Base-by-base conservation (phyloP, 495 filamentous ascomycete species). In the Penicillium arizonense region DNA sequence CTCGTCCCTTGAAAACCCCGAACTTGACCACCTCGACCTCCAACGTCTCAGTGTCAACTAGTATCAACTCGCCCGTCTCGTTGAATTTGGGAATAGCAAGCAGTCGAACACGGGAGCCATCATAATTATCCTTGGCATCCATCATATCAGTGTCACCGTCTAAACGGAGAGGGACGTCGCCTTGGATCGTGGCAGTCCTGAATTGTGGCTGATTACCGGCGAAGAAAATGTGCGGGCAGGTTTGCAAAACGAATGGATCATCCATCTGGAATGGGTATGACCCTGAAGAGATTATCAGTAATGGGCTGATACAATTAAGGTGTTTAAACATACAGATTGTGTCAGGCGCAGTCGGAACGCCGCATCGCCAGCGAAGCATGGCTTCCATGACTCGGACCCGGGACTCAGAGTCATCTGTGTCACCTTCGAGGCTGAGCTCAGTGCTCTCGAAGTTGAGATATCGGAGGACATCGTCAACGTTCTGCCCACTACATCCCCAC, bases 331-430 rank as follows among this genome's bases (percentile, higher is more conserved):
- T 78, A 96, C 93, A 97, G 49, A 98, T 67, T 3, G 94, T 99
- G 71, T 99, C 94, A 1, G 94, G 94, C 4, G 95, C 95, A 1
- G 94, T 98, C 12, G 94, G 94, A n/a, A 93, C 93, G 47, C 82
- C 82, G 67, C 88, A 87, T 48, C 93, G 79, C 95, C 95, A 98
- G 54, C 90, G 81, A 55, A 96, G 80, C 80, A 94, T 88, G 36
- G 84, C 82, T 71, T 97, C 94, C 85, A 96, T 91, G 78, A 97
- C 87, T 28, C 85, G 86, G 33, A 97, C 55, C 35, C 90, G 68
- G 52, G 89, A 85, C 13, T 90, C 83, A 20, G 82, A 81, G 34
- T 85, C 82, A 35, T 71, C 68, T 5, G 53, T 58, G 16, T 62
- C 44, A 0, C 38, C 38, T 2, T 47, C 65, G 4, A 46, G 28